Conservation (phyloP, 1,284 basidiomycete species). For the Wallemia hederae region DNA sequence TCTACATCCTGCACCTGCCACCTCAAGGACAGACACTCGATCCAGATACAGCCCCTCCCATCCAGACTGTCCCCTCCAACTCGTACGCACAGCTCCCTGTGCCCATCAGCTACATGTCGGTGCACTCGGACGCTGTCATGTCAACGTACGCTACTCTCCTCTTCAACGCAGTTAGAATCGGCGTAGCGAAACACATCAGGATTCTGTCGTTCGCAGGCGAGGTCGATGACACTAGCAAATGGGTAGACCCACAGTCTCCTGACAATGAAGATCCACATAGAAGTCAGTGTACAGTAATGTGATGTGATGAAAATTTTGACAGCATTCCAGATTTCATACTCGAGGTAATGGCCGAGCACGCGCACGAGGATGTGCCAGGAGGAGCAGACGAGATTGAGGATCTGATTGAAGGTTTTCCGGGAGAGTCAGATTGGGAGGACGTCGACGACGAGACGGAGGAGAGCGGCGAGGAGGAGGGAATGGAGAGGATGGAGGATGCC, state of each 20-base stretch:
- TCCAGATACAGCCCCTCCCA: background rate
- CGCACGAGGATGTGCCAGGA: background rate
- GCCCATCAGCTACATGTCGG: background rate
- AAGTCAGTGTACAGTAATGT: background rate
- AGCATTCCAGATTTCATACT: background rate
- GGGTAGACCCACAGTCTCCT: background rate
- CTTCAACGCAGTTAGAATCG: background rate
- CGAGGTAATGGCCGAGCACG: background rate
- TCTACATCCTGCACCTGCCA: background rate
- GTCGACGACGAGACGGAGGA: slow-evolving; percentile 12
- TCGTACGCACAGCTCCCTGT: background rate
- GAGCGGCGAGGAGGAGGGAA: slow-evolving; percentile 5
- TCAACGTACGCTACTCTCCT: background rate
- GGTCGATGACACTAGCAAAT: background rate
- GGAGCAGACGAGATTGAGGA: background rate
- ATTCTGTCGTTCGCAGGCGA: background rate
- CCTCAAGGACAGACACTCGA: background rate
- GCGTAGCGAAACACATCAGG: background rate
- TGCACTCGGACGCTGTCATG: background rate
- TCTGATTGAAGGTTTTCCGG: background rate
- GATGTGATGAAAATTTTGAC: background rate
- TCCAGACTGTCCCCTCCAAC: background rate
- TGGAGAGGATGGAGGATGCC: slow-evolving; percentile 2
- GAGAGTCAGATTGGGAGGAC: background rate
- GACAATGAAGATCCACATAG: background rate